Evolutionary conservation across 208 protist genomes (phyloP), one percentile per base, ranked within the genome.

Genomic region (Acanthamoeba rhysodes): DNA sequence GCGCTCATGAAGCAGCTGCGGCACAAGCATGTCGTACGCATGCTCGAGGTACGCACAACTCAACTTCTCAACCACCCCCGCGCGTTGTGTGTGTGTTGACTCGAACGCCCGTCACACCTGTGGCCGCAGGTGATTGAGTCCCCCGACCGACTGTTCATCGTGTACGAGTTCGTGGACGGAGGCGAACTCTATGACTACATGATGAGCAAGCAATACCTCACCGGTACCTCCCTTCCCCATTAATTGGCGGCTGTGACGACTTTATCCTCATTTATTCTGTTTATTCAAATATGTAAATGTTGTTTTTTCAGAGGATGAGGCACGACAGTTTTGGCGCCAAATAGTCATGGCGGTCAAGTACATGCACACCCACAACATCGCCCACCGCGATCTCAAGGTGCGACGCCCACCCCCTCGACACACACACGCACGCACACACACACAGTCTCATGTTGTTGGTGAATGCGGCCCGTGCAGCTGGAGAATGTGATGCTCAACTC

Each of bases 101-200:
- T 22, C 53, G 18, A 14, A 57, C 7, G 53, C 53, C 59, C 29
- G 18, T 0, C 59, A 0, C 59, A 10, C 59, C 59, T 20, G 18
- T 66, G 7, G 16, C 59, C 18, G 68, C 37, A 76, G 68, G 66
- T 95, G 24, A 87, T 95, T 6, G 91, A 95, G 41, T 48, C 91
- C 2, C 2, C 22, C 2, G 72, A 95, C 27, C 12, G 74, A 34
- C 50, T 95, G 14, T 87, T 57, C 45, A 95, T 95, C 20, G 70
- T 95, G 9, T 87, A 87, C 53, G 91, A 95, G 91, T 95, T 68
- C 29, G 62, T 84, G 53, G 91, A 84, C 10, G 91, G 91, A 29
- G 91, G 91, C 22, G 91, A 95, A 18, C 91, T 95, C 53, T 95
- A 70, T 22, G 70, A 85, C 55, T 95, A 87, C 76, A 94, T 94